Base-by-base conservation (phyloP, 164 flowering plant species). In the Akebia trifoliata region DNA sequence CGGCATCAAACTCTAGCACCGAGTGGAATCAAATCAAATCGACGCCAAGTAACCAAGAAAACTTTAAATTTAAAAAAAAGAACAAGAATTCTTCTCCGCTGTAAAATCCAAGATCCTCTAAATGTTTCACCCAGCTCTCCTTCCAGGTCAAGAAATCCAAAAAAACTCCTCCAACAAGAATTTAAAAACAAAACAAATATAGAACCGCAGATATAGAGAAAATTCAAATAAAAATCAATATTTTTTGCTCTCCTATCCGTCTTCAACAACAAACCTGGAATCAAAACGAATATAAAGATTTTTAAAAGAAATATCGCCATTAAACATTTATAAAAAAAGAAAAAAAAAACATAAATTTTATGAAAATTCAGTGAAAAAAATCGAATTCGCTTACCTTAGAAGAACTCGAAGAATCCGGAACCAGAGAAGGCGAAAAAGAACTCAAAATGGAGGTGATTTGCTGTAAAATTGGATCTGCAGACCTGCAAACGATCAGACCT, bases 1-100 rank as follows among this genome's bases (percentile, higher is more conserved):
- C 10, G 17, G 61, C 74, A 78, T 69, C 62, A 67, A 75, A 40
- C 36, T 6, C n/a, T n/a, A 18, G 15, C 24, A 9, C 37, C n/a
- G n/a, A n/a, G n/a, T n/a, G n/a, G n/a, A n/a, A 22, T 29, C 29
- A 15, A 49, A 12, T 18, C 20, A n/a, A n/a, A n/a, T n/a, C n/a
- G n/a, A n/a, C n/a, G n/a, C n/a, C n/a, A n/a, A n/a, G n/a, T n/a
- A n/a, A n/a, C n/a, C n/a, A n/a, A n/a, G n/a, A n/a, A n/a, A n/a
- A n/a, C n/a, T n/a, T n/a, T n/a, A n/a, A n/a, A n/a, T n/a, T n/a
- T n/a, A n/a, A n/a, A n/a, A n/a, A n/a, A n/a, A n/a, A n/a, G n/a
- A n/a, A n/a, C n/a, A n/a, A n/a, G n/a, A n/a, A n/a, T n/a, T n/a
- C n/a, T n/a, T n/a, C n/a, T n/a, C n/a, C n/a, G n/a, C n/a, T n/a